These are phyloP conservation scores for Microascus cirrosus DNA, from an alignment of 2,329 filamentous ascomycete species.

Conservation along the genomic window DNA sequence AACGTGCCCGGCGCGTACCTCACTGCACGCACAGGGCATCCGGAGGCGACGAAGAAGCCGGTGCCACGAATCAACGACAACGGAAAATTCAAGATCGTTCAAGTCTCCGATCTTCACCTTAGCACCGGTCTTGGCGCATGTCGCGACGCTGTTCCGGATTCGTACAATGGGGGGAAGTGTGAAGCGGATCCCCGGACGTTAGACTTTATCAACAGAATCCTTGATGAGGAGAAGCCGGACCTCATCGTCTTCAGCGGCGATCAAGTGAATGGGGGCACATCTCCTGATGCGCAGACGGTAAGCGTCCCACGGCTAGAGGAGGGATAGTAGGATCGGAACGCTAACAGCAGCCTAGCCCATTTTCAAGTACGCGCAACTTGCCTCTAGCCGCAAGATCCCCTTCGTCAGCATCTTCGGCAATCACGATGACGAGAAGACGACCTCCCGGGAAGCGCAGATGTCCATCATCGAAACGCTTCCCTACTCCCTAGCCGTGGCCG, in stretches of 20 bases:
- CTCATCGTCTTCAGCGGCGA: slow-evolving; percentile 87
- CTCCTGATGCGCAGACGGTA: slow-evolving; percentile 80
- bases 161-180: slow-evolving; percentile 63
- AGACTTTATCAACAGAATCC: slow-evolving; percentile 71
- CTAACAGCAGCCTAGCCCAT: slow-evolving; percentile 48
- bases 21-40: slow-evolving; percentile 59
- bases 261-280: slow-evolving; percentile 88
- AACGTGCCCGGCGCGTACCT: slow-evolving; percentile 61
- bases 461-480: slow-evolving; percentile 74
- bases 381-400: slow-evolving; percentile 80
- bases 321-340: no score
- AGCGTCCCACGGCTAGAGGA: slow-evolving; percentile 11
- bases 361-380: slow-evolving; percentile 80
- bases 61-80: slow-evolving; percentile 71
- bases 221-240: slow-evolving; percentile 91
- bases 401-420: slow-evolving; percentile 95
- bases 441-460: slow-evolving; percentile 74
- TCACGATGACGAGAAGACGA: slow-evolving; percentile 84
- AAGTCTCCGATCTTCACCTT: slow-evolving; percentile 87
- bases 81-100: slow-evolving; percentile 95
- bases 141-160: slow-evolving; percentile 71
- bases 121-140: slow-evolving; percentile 82
- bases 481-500: slow-evolving; percentile 77
- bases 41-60: slow-evolving; percentile 48
- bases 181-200: slow-evolving; percentile 86